A percentile compares a stretch with the other conserved stretches of the same genome.
Conservation (phyloP, 768 basidiomycete genomes). For the Leccinum barrowsii region DNA sequence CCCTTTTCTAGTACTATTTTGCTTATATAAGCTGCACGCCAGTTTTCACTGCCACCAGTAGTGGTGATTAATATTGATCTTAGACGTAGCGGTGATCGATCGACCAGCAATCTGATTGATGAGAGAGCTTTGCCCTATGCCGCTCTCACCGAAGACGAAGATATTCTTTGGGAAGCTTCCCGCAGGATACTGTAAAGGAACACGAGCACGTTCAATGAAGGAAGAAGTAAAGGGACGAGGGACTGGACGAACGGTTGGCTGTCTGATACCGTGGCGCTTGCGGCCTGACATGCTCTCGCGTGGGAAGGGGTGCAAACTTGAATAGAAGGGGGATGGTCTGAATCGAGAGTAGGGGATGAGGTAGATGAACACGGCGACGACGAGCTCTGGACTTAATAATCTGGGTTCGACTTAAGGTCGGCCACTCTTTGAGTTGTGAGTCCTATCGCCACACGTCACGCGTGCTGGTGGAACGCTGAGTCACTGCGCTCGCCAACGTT, state of each 20-base stretch:
- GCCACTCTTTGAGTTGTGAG: constrained; percentile 19
- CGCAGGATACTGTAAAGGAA: no score
- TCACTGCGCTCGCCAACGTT: constrained; percentile 13
- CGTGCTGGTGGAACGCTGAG: constrained; percentile 17
- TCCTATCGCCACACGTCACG: constrained; percentile 1
- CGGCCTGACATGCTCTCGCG: constrained; percentile 19
- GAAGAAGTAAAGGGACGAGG: constrained; percentile 1
- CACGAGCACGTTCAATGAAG: neutral
- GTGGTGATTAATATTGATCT: no score
- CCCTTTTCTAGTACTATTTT: no score
- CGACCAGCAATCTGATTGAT: no score
- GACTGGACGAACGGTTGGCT: constrained; percentile 8
- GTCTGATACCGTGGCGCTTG: constrained; percentile 8
- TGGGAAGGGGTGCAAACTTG: neutral
- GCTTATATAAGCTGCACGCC: no score
- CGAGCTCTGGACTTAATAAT: constrained; percentile 3
- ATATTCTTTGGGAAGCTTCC: no score
- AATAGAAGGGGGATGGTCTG: neutral
- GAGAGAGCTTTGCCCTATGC: no score
- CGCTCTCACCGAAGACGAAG: no score
- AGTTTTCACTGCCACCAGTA: no score
- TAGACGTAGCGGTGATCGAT: no score
- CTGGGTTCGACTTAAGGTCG: constrained; percentile 4
- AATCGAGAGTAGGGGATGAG: neutral
- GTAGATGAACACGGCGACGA: neutral